Evolutionary conservation across 2,329 filamentous ascomycete species (phyloP).

Genomic region (Cucurbitaria berberidis): DNA sequence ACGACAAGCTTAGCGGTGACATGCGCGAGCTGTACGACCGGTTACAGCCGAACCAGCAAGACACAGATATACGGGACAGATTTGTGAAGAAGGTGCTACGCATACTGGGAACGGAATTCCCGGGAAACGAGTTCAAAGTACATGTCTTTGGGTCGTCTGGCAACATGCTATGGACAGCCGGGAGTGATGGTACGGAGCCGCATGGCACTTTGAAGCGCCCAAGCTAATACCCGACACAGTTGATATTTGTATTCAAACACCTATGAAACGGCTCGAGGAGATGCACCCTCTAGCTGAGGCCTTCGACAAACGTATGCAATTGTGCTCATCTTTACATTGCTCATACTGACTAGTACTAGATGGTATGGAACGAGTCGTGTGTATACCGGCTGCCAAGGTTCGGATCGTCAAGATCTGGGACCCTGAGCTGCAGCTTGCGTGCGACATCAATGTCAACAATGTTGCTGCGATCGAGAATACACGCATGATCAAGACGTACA

Average conservation of each 20-base stretch:
- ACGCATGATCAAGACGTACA: slow-evolving; percentile 96
- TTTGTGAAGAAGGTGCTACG: slow-evolving; percentile 88
- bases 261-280: slow-evolving; percentile 83
- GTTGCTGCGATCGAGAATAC: slow-evolving; percentile 94
- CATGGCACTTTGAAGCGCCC: not conserved
- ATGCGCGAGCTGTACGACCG: slow-evolving; percentile 85
- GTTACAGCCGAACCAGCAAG: slow-evolving; percentile 80
- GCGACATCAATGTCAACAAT: slow-evolving; percentile 99
- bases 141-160: slow-evolving; percentile 98
- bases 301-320: slow-evolving; percentile 76
- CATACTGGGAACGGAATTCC: slow-evolving; percentile 90
- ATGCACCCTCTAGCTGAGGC: slow-evolving; percentile 91
- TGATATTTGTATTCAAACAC: slow-evolving; percentile 95
- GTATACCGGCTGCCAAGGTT: slow-evolving; percentile 92
- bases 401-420: slow-evolving; percentile 99
- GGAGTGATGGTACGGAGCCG: slow-evolving; percentile 80
- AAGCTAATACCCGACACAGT: slow-evolving; percentile 62
- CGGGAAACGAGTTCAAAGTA: slow-evolving; percentile 85
- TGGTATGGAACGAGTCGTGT: slow-evolving; percentile 96
- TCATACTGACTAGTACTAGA: slow-evolving; percentile 61
- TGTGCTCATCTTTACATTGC: not conserved
- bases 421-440: slow-evolving; percentile 84
- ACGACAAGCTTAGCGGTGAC: slow-evolving; percentile 71
- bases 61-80: slow-evolving; percentile 74
- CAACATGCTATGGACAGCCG: slow-evolving; percentile 90